Base-by-base conservation (phyloP, 225 moss, liverwort and hornwort species). In the Physcomitrium patens region DNA sequence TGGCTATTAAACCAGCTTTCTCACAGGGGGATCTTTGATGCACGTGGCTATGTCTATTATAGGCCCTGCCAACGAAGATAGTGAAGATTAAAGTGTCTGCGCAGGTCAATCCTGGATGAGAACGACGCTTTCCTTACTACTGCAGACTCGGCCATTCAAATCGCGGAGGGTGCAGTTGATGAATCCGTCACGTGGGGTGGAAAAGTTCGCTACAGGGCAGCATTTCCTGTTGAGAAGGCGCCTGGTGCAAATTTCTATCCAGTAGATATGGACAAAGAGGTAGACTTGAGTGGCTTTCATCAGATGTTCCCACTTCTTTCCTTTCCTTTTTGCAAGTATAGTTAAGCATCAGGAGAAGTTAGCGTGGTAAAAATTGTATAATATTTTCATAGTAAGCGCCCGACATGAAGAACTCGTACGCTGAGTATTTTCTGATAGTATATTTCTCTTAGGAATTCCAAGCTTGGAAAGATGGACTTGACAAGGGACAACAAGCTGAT, bases 61-160 rank as follows among this genome's bases (percentile, higher is more conserved):
- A 65, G 19, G 42, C 27, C 26, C 18, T 55, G 44, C 60, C 7
- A 57, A 20, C 61, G 64, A 23, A 47, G 31, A 68, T 51, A 18
- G 26, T 47, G 60, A 18, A 59, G 64, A 71, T 12, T 63, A 46
- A 71, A 75, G 75, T 58, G 62, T 58, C 8, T 64, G 63, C 74
- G 67, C 92, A 97, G 96, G 96, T 97, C 96, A 69, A 56, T 74
- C 72, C 87, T 94, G 42, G 96, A 97, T 78, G 96, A 92, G 75
- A 97, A 93, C 72, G 74, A 86, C 24, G 86, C 85, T 19, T 97
- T 78, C 71, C 86, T 97, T 78, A 90, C 91, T 19, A 94, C 96
- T 81, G 94, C 96, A 70, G 96, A 97, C 76, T 97, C 96, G 54
- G 84, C 86, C 65, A 76, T 94, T 76, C 89, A 83, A 76, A 66